Evolutionary conservation across 2,329 filamentous ascomycete genomes (phyloP).

Genomic region (Westerdykella sp.): DNA sequence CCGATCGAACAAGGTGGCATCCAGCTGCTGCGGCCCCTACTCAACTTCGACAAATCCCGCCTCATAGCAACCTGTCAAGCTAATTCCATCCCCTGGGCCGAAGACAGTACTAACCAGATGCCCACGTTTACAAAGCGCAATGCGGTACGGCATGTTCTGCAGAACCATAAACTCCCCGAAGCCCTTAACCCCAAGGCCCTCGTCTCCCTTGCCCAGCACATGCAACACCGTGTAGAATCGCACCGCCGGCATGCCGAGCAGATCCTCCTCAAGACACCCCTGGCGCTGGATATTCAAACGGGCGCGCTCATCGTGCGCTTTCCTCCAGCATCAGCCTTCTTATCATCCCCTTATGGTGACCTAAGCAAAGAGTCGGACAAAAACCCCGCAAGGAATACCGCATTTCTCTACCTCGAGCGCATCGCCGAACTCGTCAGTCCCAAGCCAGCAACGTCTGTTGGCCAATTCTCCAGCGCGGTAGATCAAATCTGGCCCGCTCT

Average conservation of each 20-base stretch:
- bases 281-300: slow-evolving; percentile 40
- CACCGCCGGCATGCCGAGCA: slow-evolving; percentile 50
- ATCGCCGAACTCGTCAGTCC: slow-evolving; percentile 48
- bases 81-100: slow-evolving; percentile 67
- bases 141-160: slow-evolving; percentile 63
- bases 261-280: slow-evolving; percentile 46
- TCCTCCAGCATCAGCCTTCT: slow-evolving; percentile 17
- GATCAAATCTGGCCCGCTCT: slow-evolving; percentile 38
- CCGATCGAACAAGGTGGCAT: slow-evolving; percentile 60
- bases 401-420: slow-evolving; percentile 43
- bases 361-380: slow-evolving; percentile 8
- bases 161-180: slow-evolving; percentile 55
- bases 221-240: slow-evolving; percentile 51
- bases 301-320: slow-evolving; percentile 30
- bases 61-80: slow-evolving; percentile 69
- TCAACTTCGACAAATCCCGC: slow-evolving; percentile 64
- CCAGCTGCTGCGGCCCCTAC: slow-evolving; percentile 60
- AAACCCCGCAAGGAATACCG: slow-evolving; percentile 22
- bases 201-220: slow-evolving; percentile 38
- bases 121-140: slow-evolving; percentile 73
- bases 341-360: slow-evolving; percentile 3
- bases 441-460: slow-evolving; percentile 38
- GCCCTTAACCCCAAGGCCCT: slow-evolving; percentile 60
- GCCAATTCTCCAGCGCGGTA: slow-evolving; percentile 39
- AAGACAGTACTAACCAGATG: slow-evolving; percentile 78